These are phyloP conservation scores for Boletales sp. DNA, from an alignment of 768 basidiomycete species.

Conservation along the genomic window DNA sequence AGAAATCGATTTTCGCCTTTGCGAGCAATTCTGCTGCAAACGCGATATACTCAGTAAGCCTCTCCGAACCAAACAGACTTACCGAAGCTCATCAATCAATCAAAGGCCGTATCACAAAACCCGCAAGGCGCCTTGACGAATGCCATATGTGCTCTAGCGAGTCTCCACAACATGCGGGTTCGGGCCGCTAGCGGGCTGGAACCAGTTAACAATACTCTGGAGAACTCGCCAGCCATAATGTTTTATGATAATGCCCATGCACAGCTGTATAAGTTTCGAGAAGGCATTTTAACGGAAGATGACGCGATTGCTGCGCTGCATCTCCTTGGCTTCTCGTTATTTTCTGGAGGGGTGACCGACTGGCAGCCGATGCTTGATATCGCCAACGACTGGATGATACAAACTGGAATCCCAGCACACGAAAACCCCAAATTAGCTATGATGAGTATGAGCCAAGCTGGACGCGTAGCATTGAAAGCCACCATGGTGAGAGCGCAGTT, in stretches of 20 bases:
- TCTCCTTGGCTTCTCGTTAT: slow-evolving; percentile 67
- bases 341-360: slow-evolving; percentile 63
- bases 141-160: slow-evolving; percentile 73
- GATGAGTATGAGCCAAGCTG: slow-evolving; percentile 48
- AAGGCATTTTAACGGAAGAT: slow-evolving; percentile 54
- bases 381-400: slow-evolving; percentile 72
- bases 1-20: slow-evolving; percentile 63
- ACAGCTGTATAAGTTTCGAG: slow-evolving; percentile 55
- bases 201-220: slow-evolving; percentile 47
- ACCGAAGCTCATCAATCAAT: slow-evolving; percentile 13
- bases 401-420: slow-evolving; percentile 58
- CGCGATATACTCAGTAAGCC: slow-evolving; percentile 61
- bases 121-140: slow-evolving; percentile 69
- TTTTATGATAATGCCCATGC: slow-evolving; percentile 68
- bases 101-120: slow-evolving; percentile 52
- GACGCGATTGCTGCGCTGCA: slow-evolving; percentile 80
- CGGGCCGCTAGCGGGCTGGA: slow-evolving; percentile 63
- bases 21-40: slow-evolving; percentile 59
- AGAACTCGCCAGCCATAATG: slow-evolving; percentile 57
- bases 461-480: slow-evolving; percentile 62
- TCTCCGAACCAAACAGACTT: slow-evolving; percentile 1
- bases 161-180: slow-evolving; percentile 62
- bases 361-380: slow-evolving; percentile 71
- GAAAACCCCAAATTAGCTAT: slow-evolving; percentile 64
- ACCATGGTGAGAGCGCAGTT: slow-evolving; percentile 56